phyloP scores from a whole-genome alignment of 2,329 filamentous ascomycete species.

The Chalara sp. region DNA sequence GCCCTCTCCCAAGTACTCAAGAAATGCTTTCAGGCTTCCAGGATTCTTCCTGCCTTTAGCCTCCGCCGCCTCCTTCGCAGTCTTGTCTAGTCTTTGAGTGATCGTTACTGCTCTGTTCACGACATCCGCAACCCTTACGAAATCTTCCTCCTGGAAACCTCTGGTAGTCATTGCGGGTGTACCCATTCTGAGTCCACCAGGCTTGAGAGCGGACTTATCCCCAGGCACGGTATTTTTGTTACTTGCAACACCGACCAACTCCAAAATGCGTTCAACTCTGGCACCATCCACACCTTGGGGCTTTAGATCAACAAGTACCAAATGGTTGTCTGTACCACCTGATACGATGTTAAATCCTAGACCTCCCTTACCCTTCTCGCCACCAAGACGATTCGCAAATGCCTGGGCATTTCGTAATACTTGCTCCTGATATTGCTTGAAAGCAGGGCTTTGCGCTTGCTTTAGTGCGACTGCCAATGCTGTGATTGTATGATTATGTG shows the following conservation, averaged over 20 bases:
- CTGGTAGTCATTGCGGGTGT: slow-evolving; percentile 97
- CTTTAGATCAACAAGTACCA: slow-evolving; percentile 89
- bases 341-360: slow-evolving; percentile 85
- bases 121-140: slow-evolving; percentile 77
- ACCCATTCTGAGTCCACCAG: slow-evolving; percentile 88
- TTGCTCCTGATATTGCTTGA: slow-evolving; percentile 85
- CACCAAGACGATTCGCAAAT: slow-evolving; percentile 61
- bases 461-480: slow-evolving; percentile 90
- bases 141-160: slow-evolving; percentile 86
- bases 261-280: slow-evolving; percentile 82
- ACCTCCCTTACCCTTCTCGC: slow-evolving; percentile 62
- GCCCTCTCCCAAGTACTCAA: slow-evolving; percentile 61
- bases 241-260: slow-evolving; percentile 90
- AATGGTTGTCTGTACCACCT: slow-evolving; percentile 94
- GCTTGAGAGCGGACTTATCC: slow-evolving; percentile 87
- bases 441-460: slow-evolving; percentile 83
- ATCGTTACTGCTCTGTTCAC: slow-evolving; percentile 79
- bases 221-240: slow-evolving; percentile 99
- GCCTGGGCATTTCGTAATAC: slow-evolving; percentile 89
- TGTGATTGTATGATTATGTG: slow-evolving; percentile 98
- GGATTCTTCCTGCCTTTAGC: slow-evolving; percentile 60
- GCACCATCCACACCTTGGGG: slow-evolving; percentile 81
- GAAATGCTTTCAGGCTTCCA: slow-evolving; percentile 59
- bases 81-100: slow-evolving; percentile 67
- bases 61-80: slow-evolving; percentile 61